phyloP scores from a whole-genome alignment of 768 basidiomycete genomes.

The Scleroderma bovista region DNA sequence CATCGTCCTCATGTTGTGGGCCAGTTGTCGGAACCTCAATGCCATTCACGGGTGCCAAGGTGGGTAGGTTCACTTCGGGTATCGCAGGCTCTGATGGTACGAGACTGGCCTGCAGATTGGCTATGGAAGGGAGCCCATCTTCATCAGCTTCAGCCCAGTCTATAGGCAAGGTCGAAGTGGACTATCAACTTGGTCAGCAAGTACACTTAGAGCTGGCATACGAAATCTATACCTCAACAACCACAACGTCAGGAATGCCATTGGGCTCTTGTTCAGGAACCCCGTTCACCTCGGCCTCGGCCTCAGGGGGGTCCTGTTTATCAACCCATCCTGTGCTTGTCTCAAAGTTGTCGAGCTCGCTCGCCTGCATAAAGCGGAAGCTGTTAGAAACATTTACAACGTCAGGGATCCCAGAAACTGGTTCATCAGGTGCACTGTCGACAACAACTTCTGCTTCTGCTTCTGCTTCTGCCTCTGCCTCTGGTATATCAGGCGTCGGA shows the following conservation, averaged over 20 bases:
- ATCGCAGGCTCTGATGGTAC: constrained; percentile 70
- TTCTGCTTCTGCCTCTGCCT: too few species aligned
- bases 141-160: constrained; percentile 80
- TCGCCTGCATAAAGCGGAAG: constrained; percentile 79
- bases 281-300: too few species aligned
- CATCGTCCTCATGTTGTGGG: constrained; percentile 47
- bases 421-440: constrained; percentile 11
- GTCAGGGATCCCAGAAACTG: constrained; percentile 39
- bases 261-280: constrained; percentile 13
- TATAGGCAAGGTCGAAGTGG: constrained; percentile 35
- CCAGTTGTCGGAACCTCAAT: constrained; percentile 18
- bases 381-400: constrained; percentile 40
- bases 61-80: constrained; percentile 38
- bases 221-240: constrained; percentile 26
- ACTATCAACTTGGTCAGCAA: constrained; percentile 9
- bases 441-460: too few species aligned
- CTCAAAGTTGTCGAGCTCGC: constrained; percentile 66
- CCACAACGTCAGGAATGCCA: constrained; percentile 13
- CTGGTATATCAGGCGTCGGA: constrained; percentile 21
- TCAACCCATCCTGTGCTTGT: constrained; percentile 54
- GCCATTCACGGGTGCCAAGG: constrained; percentile 13
- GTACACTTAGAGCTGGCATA: too few species aligned
- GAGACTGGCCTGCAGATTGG: constrained; percentile 70
- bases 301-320: constrained; percentile 32
- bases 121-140: constrained; percentile 74